Base-by-base conservation (phyloP, 2,329 filamentous ascomycete genomes). In the Fusarium circinatum region DNA sequence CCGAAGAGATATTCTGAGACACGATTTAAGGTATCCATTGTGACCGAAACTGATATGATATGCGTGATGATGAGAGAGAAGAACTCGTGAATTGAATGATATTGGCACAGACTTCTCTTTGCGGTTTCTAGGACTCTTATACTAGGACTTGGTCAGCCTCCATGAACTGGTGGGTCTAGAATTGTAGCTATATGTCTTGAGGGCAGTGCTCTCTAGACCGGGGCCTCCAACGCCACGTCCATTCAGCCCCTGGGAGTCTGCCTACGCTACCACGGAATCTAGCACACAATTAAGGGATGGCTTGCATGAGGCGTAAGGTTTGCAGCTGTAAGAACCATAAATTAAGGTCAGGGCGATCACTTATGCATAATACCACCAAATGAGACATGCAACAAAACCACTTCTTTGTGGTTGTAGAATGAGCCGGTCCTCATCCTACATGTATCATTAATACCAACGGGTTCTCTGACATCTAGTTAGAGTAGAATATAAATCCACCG, bases 1-100 rank as follows among this genome's bases (percentile, higher is more conserved):
- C 75, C 54, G 36, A 75, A 74, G 62, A 75, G 32, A 68, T 68
- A 75, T n/a, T 75, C 58, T 22, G 76, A 75, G 41, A 78, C 41
- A 36, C 68, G 68, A 30, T 73, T 42, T 11, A 76, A 32, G 41
- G 58, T 55, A 42, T 75, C 60, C 74, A 76, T 76, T 55, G 11
- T 62, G 22, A 54, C 30, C 3, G 17, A 36, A 28, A n/a, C 13
- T 38, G 42, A 52, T 20, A 28, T 18, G 34, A 3, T n/a, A 18
- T 55, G 24, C 18, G 4, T n/a, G 24, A 28, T 8, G 20, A 41
- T 41, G 34, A 41, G 24, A 55, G 15, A 13, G 34, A 55, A 30
- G 24, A 55, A 14, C 26, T 1, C 14, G 26, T 20, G 14, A 38
- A 22, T 38, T 38, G 10, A 30, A 34, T 17, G 32, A 44, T 12